Base-by-base conservation (phyloP, 1,139 yeast genomes). In the Geotrichum citri-aurantii region DNA sequence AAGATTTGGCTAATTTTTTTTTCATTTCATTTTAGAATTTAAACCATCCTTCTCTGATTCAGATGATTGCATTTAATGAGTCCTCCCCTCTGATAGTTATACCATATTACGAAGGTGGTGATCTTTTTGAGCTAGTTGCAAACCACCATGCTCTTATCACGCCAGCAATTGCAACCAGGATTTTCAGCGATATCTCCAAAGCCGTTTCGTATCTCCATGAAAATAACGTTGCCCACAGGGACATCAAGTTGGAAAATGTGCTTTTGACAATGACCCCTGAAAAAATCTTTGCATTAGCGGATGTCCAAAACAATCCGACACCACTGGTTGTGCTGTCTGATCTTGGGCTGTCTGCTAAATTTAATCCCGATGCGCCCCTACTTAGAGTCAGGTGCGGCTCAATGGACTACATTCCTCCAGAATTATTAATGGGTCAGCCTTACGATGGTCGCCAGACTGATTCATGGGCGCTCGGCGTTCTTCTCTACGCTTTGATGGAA, bases 351-450 rank as follows among this genome's bases (percentile, higher is more conserved):
- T 86, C 96, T 14, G 85, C 90, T 65, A 76, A 78, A 56, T 79
- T 93, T 23, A 81, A 80, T 53, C 79, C 81, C 1, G 77, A 75
- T 0, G 77, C 81, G 62, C 89, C 91, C 47, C 66, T 86, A 59
- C 78, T 95, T 31, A 79, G 87, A 1, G 92, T 98, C 0, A 75
- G 98, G 60, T 93, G 99, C 72, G 99, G 99, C 0, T 88, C 96
- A 0, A 96, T 89, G 64, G 98, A 93, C 71, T 93, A 93, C 66
- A 96, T 93, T 2, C 85, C 97, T 0, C 99, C 99, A 0, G 99
- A 93, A 70, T 76, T 93, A 40, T 75, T 93, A 49, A 83, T 93
- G 84, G 98, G 98, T 0, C 78, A 89, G 60, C 86, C 90, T 17
- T 93, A 93, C 69, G 92, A 92, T 68, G 99, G 99, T 3, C 81